These are phyloP conservation scores for Hibiscus mutabilis DNA, from an alignment of 345 rosid genomes.

Conservation along the genomic window DNA sequence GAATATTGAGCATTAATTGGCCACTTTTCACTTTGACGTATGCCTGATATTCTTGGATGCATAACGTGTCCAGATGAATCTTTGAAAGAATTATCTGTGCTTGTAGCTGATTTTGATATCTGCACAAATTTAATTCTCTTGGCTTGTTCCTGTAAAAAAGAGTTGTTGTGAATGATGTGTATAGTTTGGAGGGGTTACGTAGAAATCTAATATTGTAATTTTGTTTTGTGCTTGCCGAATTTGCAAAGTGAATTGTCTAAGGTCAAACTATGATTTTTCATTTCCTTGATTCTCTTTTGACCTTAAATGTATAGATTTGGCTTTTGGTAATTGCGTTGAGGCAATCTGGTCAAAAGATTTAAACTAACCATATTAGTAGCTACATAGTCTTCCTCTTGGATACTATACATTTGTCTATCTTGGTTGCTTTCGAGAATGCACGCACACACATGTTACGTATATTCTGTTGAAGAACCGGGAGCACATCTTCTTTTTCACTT, in stretches of 20 bases:
- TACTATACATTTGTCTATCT: not conserved
- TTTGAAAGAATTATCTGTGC: not conserved
- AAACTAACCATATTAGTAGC: not conserved
- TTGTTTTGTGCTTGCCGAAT: not conserved
- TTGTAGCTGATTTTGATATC: not conserved
- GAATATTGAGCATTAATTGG: not conserved
- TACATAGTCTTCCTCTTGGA: not conserved
- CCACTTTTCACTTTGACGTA: not conserved
- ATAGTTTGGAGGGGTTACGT: not conserved
- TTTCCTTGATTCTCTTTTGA: not conserved
- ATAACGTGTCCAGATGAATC: not conserved
- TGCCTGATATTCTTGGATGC: not conserved
- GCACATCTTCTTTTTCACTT: too few species aligned
- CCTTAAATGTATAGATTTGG: not conserved
- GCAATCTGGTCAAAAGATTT: not conserved
- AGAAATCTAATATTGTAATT: too few species aligned
- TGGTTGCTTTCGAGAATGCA: not conserved
- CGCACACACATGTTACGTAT: not conserved
- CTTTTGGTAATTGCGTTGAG: not conserved
- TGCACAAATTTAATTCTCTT: not conserved
- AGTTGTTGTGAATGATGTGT: not conserved
- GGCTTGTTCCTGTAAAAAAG: not conserved
- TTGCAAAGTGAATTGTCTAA: not conserved
- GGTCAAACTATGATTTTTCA: not conserved
- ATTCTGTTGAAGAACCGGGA: not conserved